Evolutionary conservation across 108 stramenopile species (phyloP).

Genomic region (Skeletonema costatum): DNA sequence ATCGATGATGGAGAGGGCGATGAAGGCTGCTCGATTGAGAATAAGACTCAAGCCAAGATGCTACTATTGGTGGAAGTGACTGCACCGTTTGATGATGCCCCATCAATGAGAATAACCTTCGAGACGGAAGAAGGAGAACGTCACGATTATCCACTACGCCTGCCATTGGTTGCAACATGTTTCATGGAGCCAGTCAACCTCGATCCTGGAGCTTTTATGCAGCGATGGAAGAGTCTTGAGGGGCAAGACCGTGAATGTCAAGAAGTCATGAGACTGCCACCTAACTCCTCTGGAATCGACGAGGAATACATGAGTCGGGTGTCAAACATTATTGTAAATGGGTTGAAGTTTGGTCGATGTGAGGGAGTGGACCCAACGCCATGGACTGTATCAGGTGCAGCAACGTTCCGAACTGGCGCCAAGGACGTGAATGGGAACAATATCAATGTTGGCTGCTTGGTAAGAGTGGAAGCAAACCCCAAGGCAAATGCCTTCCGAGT

Average conservation of each 20-base stretch:
- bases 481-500: constrained; percentile 90
- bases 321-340: constrained; percentile 78
- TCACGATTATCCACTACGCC: constrained; percentile 85
- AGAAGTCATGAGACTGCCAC: constrained; percentile 89
- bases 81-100: constrained; percentile 92
- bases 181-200: constrained; percentile 92
- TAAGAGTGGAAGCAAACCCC: constrained; percentile 90
- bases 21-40: constrained; percentile 82
- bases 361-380: constrained; percentile 86
- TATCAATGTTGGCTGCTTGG: constrained; percentile 89
- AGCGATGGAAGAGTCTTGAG: constrained; percentile 90
- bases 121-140: constrained; percentile 79
- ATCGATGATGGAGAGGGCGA: constrained; percentile 74
- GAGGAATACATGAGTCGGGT: constrained; percentile 88
- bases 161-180: constrained; percentile 92
- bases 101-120: constrained; percentile 86
- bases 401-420: constrained; percentile 85
- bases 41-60: constrained; percentile 85
- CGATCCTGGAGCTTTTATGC: constrained; percentile 86
- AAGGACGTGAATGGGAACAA: constrained; percentile 90
- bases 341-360: constrained; percentile 87
- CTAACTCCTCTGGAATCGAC: constrained; percentile 73
- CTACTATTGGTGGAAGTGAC: constrained; percentile 83
- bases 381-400: constrained; percentile 89
- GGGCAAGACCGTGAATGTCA: constrained; percentile 91